Evolutionary conservation across 768 basidiomycete genomes (phyloP).

Genomic region (Boletus fagicola): DNA sequence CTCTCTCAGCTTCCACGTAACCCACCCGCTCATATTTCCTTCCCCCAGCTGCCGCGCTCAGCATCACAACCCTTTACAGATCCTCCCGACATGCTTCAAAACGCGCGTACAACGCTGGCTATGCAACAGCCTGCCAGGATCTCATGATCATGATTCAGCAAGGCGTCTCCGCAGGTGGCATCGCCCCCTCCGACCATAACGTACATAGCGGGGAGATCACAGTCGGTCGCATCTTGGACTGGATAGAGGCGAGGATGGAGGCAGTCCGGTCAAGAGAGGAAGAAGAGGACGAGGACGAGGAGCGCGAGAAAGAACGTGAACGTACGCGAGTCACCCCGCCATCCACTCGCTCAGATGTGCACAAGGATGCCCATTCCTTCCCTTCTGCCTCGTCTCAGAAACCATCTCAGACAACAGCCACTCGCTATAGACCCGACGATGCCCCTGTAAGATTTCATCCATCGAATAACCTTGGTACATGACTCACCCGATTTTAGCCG

Average conservation of each 20-base stretch:
- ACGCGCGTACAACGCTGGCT: constrained; percentile 77
- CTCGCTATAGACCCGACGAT: constrained; percentile 21
- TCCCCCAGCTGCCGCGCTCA: constrained; percentile 69
- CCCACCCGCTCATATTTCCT: constrained; percentile 22
- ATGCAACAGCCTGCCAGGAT: constrained; percentile 77
- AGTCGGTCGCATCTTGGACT: constrained; percentile 79
- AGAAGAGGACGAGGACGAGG: constrained; percentile 82
- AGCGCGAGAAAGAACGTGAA: constrained; percentile 55
- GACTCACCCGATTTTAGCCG: constrained; percentile 19
- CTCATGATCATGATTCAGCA: constrained; percentile 80
- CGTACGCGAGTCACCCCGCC: constrained; percentile 33
- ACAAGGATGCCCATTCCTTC: constrained; percentile 20
- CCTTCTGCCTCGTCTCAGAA: constrained; percentile 20
- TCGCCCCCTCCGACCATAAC: constrained; percentile 42
- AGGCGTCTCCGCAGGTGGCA: constrained; percentile 63
- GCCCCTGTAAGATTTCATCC: constrained; percentile 32
- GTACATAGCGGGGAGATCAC: constrained; percentile 61
- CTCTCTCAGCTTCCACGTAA: neutral
- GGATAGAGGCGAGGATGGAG: constrained; percentile 78
- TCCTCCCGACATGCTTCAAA: constrained; percentile 76
- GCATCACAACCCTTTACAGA: constrained; percentile 81
- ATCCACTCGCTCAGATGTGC: constrained; percentile 18
- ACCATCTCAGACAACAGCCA: constrained; percentile 11
- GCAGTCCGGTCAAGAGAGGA: constrained; percentile 73
- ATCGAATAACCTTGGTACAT: neutral